Conservation (phyloP, 1,284 basidiomycete species). For the Ustilago lituana region DNA sequence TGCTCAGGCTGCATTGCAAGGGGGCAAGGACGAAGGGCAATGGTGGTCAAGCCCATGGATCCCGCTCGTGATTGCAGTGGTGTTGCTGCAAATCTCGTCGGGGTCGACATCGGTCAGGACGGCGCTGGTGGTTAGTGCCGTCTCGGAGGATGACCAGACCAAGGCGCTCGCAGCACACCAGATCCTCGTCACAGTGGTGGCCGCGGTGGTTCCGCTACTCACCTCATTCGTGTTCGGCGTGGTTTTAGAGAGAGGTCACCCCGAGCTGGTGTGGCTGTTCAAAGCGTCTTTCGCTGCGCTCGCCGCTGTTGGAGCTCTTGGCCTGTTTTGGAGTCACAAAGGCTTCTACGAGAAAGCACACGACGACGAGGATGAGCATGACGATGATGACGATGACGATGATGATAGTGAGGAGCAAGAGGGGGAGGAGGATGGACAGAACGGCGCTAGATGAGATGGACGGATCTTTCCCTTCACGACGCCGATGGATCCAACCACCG, state of each 20-base stretch:
- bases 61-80: constrained; percentile 44
- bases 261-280: constrained; percentile 57
- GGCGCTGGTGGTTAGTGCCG: constrained; percentile 55
- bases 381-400: constrained; percentile 3
- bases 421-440: neutral
- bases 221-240: constrained; percentile 53
- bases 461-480: too few relatives aligned
- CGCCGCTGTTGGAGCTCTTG: constrained; percentile 28
- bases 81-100: constrained; percentile 49
- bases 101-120: constrained; percentile 55
- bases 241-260: constrained; percentile 43
- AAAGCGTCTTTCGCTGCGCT: constrained; percentile 48
- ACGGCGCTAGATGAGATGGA: neutral
- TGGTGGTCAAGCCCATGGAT: constrained; percentile 50
- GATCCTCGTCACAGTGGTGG: constrained; percentile 54
- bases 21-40: neutral
- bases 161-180: constrained; percentile 58
- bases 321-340: constrained; percentile 45
- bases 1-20: neutral
- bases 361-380: constrained; percentile 24
- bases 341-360: constrained; percentile 49
- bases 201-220: constrained; percentile 52
- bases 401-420: constrained; percentile 8
- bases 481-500: too few relatives aligned
- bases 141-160: constrained; percentile 50